Base-by-base conservation (phyloP, 345 rosid species). In the Raphanus raphanistrum region DNA sequence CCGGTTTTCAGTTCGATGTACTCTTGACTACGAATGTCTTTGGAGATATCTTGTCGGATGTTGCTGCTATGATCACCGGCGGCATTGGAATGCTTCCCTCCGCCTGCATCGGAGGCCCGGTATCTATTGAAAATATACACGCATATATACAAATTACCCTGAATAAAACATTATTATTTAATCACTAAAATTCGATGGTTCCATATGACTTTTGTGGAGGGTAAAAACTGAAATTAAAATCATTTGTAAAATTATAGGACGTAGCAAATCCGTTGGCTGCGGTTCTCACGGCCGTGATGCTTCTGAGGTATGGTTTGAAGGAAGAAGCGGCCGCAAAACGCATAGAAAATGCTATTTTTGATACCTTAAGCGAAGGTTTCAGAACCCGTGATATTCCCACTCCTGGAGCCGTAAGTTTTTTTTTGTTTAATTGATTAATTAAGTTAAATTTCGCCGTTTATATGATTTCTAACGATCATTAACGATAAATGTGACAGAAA, bases 21-120 rank as follows among this genome's bases (percentile, higher is more conserved):
- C 61, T 57, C 29, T 57, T 57, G 61, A 57, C 61, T 21, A 25
- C 61, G 61, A 57, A 57, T 21, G 59, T 54, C 59, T 54, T 54
- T 25, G 61, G 29, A 57, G 29, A 21, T 57, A 57, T 57, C 29
- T 57, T 57, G 29, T 54, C 59, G 59, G 59, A 54, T 17, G 59
- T 54, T 54, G 59, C 59, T 16, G 59, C 59, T 54, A 17, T 54
- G 59, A 54, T 54, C 59, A 54, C 60, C 59, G 59, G 59, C 59
- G 59, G 59, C 59, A 54, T 54, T 54, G 59, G 59, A 54, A 54
- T 54, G 59, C 59, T 54, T 54, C 59, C 59, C 59, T 54, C 59
- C 26, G 59, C 59, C 59, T 54, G 59, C 59, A 54, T 54, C 26
- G 59, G 59, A 7, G 59, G 59, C 59, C 59, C 59, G 59, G 59